A percentile compares a stretch with the other conserved stretches of the same genome.
These are phyloP conservation scores for Pyrenula massariospora DNA, from an alignment of 495 filamentous ascomycete species.

Conservation along the genomic window DNA sequence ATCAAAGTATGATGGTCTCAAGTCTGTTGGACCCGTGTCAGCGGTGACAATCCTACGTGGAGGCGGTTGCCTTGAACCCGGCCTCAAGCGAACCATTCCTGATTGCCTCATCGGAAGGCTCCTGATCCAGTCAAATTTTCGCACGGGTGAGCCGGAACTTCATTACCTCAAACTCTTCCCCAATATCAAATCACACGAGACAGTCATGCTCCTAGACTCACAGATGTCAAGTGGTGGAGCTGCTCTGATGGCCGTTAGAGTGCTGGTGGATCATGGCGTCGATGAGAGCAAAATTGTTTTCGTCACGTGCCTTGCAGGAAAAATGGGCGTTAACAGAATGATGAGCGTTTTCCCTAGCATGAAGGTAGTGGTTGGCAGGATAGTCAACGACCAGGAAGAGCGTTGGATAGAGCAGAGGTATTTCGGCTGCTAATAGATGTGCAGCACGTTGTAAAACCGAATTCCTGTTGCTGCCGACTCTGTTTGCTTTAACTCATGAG, in stretches of 20 bases:
- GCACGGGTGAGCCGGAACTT: conserved; percentile 80
- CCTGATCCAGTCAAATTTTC: conserved; percentile 77
- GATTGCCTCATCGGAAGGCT: conserved; percentile 84
- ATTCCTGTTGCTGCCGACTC: too few relatives aligned
- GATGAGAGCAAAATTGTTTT: conserved; percentile 73
- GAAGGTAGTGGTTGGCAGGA: conserved; percentile 67
- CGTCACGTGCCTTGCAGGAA: conserved; percentile 77
- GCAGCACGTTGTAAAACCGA: not conserved
- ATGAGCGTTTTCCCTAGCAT: conserved; percentile 79
- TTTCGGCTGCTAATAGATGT: conserved; percentile 52
- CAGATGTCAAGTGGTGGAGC: conserved; percentile 92
- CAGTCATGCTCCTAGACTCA: conserved; percentile 77
- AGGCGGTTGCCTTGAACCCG: conserved; percentile 76
- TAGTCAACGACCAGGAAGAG: conserved; percentile 63
- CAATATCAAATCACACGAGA: conserved; percentile 57
- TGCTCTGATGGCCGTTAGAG: conserved; percentile 90
- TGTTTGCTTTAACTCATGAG: too few relatives aligned
- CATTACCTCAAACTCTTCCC: conserved; percentile 73
- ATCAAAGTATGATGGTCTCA: conserved; percentile 54
- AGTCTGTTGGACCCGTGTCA: conserved; percentile 55
- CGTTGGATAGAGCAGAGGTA: conserved; percentile 79
- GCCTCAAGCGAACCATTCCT: conserved; percentile 75
- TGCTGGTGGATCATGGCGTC: conserved; percentile 91
- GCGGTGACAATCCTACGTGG: conserved; percentile 84
- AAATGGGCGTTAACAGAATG: conserved; percentile 67